Percentiles rank a stretch among this genome's conserved stretches.
These are phyloP conservation scores for Raffaelea deltoideospora DNA, from an alignment of 2,329 filamentous ascomycete genomes.

Conservation along the genomic window DNA sequence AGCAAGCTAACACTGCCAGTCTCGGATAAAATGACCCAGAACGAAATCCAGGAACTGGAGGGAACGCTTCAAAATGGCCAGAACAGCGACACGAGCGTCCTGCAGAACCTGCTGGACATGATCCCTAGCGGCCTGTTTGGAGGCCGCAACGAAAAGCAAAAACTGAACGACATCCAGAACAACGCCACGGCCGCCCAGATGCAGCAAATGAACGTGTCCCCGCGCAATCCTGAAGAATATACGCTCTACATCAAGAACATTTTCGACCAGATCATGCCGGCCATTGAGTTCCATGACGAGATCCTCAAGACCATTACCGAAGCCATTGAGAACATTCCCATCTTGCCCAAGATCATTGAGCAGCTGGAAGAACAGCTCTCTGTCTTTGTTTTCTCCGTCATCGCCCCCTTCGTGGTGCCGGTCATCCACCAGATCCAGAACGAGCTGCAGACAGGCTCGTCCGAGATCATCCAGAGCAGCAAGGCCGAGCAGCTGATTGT, in stretches of 20 bases:
- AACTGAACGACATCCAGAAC: conserved; percentile 65
- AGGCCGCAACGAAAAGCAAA: conserved; percentile 54
- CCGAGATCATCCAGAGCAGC: conserved; percentile 75
- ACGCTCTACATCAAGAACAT: conserved; percentile 61
- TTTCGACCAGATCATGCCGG: conserved; percentile 70
- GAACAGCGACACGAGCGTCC: conserved; percentile 52
- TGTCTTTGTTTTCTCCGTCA: conserved; percentile 78
- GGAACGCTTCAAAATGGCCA: conserved; percentile 56
- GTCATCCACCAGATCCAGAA: conserved; percentile 76
- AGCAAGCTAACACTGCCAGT: too few relatives aligned
- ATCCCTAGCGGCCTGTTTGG: conserved; percentile 72
- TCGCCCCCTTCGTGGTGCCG: conserved; percentile 77
- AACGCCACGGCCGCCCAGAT: conserved; percentile 64
- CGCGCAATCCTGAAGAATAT: conserved; percentile 71
- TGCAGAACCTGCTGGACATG: conserved; percentile 67
- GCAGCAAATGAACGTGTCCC: conserved; percentile 57
- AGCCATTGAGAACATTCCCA: conserved; percentile 71
- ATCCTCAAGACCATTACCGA: conserved; percentile 65
- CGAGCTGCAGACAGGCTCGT: conserved; percentile 73
- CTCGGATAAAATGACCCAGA: conserved; percentile 80
- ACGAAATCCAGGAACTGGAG: conserved; percentile 78
- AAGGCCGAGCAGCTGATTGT: conserved; percentile 74
- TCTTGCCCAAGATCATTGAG: conserved; percentile 73
- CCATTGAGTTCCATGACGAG: conserved; percentile 82
- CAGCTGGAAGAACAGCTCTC: conserved; percentile 78